Evolutionary conservation across 1,284 basidiomycete genomes (phyloP), one percentile per base, ranked within the genome.

Genomic region (Cystobasidium slooffiae): DNA sequence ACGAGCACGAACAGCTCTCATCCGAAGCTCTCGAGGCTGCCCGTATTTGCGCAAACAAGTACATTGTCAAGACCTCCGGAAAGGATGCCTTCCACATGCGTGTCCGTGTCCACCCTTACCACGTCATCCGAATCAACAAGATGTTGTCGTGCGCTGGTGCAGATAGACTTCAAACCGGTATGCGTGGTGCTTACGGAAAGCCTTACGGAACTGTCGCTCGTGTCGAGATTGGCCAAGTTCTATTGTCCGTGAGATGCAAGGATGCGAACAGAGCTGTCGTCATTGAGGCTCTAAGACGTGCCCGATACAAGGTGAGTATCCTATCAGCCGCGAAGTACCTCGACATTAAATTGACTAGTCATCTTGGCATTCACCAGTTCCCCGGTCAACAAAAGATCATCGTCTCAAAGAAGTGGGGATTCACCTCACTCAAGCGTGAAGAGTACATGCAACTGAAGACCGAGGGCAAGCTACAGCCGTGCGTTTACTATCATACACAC

Each of bases 151-250:
- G 96, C 84, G 96, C 96, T 80, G 96, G 96, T 83, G 95, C 96
- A 81, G 96, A 98, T 94, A 87, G 91, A 85, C 90, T 95, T 80
- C 95, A 98, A 85, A 97, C 96, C 75, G 96, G 96, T 85, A 98
- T 99, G 96, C 93, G 96, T 86, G 96, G 96, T 81, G 96, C 96
- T 76, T 99, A 95, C 94, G 96, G 96, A 81, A 97, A 98, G 87
- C 95, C 96, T 65, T 98, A 97, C 85, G 96, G 94, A 79, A 92
- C 90, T 47, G 93, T 93, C 78, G 94, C 93, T 67, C 92, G 94
- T 83, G 94, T 97, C 79, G 89, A 94, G 88, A 98, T 97, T 81
- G 96, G 96, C 78, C 95, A 98, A 86, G 90, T 97, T 83, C 92
- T 98, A 84, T 89, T 98, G 77, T 97, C 93, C 77, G 90, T 98